Evolutionary conservation across 352 stramenopile species (phyloP).

Genomic region (Aphanomyces astaci): DNA sequence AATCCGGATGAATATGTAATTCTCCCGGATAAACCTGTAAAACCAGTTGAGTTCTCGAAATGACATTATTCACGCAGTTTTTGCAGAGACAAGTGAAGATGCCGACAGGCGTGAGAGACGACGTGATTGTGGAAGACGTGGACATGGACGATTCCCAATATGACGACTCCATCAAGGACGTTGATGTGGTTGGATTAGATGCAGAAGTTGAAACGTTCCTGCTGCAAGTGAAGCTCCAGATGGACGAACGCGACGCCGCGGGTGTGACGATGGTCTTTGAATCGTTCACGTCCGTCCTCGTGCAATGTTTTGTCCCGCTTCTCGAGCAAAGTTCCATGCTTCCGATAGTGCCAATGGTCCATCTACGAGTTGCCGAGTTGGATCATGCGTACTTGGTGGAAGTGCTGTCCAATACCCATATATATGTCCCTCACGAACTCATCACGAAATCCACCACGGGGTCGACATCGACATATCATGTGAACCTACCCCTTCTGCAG

Average conservation of each 20-base stretch:
- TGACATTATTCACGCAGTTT: not conserved
- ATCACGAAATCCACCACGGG: not conserved
- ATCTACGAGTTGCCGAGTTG: not conserved
- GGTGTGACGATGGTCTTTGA: not conserved
- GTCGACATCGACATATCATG: not conserved
- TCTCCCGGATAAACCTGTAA: too few relatives aligned
- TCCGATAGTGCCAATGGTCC: not conserved
- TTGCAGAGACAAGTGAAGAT: too few relatives aligned
- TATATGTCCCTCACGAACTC: conserved; percentile 4
- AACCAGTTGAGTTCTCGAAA: too few relatives aligned
- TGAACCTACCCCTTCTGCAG: not conserved
- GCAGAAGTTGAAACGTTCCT: conserved; percentile 8
- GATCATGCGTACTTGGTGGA: not conserved
- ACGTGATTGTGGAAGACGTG: conserved; percentile 17
- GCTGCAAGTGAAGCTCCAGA: conserved; percentile 11
- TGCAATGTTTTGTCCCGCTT: conserved; percentile 14
- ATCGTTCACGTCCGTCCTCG: conserved; percentile 7
- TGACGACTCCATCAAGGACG: not conserved
- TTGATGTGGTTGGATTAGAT: not conserved
- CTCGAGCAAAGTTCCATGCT: conserved; percentile 14
- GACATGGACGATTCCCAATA: conserved; percentile 1
- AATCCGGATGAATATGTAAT: too few relatives aligned
- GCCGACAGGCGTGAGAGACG: too few relatives aligned
- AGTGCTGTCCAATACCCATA: conserved; percentile 4
- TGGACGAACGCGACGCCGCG: not conserved